Conservation (phyloP, 768 basidiomycete species). For the Flagelloscypha sp. region DNA sequence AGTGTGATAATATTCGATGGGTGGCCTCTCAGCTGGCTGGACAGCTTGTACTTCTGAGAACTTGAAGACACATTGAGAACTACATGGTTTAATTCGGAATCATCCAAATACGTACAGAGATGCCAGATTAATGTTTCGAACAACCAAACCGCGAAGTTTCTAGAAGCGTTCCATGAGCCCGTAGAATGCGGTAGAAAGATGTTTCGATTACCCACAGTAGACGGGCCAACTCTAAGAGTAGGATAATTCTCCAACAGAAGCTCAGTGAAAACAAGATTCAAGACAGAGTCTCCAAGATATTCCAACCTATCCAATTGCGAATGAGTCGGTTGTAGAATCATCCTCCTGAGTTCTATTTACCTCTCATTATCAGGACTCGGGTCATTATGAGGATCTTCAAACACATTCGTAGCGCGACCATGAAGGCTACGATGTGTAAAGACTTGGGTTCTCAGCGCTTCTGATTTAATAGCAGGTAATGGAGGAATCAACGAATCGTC, state of each 20-base stretch:
- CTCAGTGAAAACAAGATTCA: conserved; percentile 57
- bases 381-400: conserved; percentile 67
- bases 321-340: conserved; percentile 3
- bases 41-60: conserved; percentile 57
- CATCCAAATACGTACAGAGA: conserved; percentile 40
- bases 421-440: conserved; percentile 72
- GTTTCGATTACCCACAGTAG: conserved; percentile 44
- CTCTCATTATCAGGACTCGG: conserved; percentile 78
- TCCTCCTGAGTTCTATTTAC: conserved; percentile 26
- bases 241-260: conserved; percentile 61
- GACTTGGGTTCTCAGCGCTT: conserved; percentile 41
- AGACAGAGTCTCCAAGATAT: conserved; percentile 69
- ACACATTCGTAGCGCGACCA: conserved; percentile 64
- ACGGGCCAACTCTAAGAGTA: conserved; percentile 65
- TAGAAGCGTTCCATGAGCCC: conserved; percentile 20
- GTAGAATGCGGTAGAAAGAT: conserved; percentile 1
- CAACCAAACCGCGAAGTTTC: conserved; percentile 75
- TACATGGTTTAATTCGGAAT: neutral
- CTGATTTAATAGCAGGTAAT: conserved; percentile 47
- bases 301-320: conserved; percentile 46
- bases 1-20: conserved; percentile 67
- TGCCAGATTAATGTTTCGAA: conserved; percentile 67
- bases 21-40: conserved; percentile 54
- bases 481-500: conserved; percentile 33
- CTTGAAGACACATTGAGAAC: conserved; percentile 21